A percentile compares a stretch with the other conserved stretches of the same genome.
These are phyloP conservation scores for Physcomitrellopsis africana DNA, from an alignment of 225 moss, liverwort and hornwort genomes.

Conservation along the genomic window DNA sequence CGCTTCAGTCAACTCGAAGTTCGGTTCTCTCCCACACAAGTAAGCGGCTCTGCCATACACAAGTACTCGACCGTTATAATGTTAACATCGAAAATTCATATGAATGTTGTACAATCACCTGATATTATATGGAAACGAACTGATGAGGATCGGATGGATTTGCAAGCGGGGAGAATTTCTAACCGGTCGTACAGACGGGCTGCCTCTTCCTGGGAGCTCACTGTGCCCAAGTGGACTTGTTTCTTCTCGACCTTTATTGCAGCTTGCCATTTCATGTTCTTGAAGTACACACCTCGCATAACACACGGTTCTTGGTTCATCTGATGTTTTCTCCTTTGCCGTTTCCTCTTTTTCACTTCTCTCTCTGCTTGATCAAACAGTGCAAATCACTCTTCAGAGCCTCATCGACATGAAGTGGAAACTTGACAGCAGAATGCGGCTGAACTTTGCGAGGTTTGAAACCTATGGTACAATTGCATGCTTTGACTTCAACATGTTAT, in stretches of 20 bases:
- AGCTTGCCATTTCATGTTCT: constrained; percentile 73
- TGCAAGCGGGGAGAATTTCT: not conserved
- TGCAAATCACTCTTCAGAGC: constrained; percentile 5
- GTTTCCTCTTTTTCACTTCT: constrained; percentile 61
- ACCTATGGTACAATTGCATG: constrained; percentile 1
- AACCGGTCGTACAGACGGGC: constrained; percentile 63
- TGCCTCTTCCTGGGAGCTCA: constrained; percentile 58
- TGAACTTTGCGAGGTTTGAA: not conserved
- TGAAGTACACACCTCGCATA: constrained; percentile 64
- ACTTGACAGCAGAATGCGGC: not conserved
- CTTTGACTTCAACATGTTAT: not conserved
- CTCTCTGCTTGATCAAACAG: constrained; percentile 32
- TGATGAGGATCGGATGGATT: not conserved
- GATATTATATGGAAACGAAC: not conserved
- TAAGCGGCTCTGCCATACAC: constrained; percentile 49
- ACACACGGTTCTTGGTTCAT: constrained; percentile 65
- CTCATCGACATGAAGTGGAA: not conserved
- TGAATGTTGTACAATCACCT: not conserved
- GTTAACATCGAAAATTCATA: not conserved
- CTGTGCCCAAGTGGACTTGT: constrained; percentile 61
- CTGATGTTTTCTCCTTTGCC: constrained; percentile 56
- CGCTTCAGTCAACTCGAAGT: constrained; percentile 42
- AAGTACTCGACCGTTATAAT: not conserved
- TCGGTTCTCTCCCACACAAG: constrained; percentile 61
- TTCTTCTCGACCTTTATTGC: constrained; percentile 72